A percentile compares a stretch with the other conserved stretches of the same genome.
phyloP scores from a whole-genome alignment of 441 rosid genomes.

The Arabidopsis lyrata region DNA sequence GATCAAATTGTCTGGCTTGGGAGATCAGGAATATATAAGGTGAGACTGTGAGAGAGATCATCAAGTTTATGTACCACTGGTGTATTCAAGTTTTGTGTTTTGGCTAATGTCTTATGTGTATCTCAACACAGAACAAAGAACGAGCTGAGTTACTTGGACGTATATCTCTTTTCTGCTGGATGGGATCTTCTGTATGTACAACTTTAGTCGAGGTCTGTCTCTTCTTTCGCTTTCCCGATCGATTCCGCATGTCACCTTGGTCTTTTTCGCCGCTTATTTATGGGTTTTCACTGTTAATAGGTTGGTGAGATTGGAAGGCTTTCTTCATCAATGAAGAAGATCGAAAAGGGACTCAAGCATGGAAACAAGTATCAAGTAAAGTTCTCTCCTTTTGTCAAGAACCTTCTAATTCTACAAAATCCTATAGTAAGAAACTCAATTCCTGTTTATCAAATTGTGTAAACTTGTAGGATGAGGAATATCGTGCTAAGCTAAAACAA shows the following conservation, averaged over 20 bases:
- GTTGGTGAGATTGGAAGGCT: conserved; percentile 89
- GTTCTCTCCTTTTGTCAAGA: not conserved
- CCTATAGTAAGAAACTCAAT: conserved; percentile 8
- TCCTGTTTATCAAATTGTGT: not conserved
- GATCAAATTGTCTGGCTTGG: conserved; percentile 99
- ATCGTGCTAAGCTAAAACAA: conserved; percentile 71
- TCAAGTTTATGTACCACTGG: not conserved
- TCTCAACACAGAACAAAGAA: conserved; percentile 75
- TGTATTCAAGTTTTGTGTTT: conserved; percentile 12
- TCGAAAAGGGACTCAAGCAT: conserved; percentile 74
- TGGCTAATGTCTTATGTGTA: conserved; percentile 21
- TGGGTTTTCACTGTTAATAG: conserved; percentile 46
- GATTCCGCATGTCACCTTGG: not conserved
- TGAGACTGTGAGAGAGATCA: conserved; percentile 61
- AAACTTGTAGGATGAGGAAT: conserved; percentile 68
- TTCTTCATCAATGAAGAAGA: conserved; percentile 79
- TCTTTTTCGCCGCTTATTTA: not conserved
- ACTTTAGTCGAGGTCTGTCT: conserved; percentile 78
- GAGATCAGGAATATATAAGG: conserved; percentile 94
- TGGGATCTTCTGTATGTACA: conserved; percentile 82
- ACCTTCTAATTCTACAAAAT: not conserved
- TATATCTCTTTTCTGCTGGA: conserved; percentile 90
- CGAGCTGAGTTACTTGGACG: conserved; percentile 82
- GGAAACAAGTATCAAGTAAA: conserved; percentile 68
- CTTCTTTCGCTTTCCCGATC: not conserved